A percentile compares a stretch with the other conserved stretches of the same genome.
These are phyloP conservation scores for Globisporangium nunn DNA, from an alignment of 352 stramenopile genomes.

Conservation along the genomic window DNA sequence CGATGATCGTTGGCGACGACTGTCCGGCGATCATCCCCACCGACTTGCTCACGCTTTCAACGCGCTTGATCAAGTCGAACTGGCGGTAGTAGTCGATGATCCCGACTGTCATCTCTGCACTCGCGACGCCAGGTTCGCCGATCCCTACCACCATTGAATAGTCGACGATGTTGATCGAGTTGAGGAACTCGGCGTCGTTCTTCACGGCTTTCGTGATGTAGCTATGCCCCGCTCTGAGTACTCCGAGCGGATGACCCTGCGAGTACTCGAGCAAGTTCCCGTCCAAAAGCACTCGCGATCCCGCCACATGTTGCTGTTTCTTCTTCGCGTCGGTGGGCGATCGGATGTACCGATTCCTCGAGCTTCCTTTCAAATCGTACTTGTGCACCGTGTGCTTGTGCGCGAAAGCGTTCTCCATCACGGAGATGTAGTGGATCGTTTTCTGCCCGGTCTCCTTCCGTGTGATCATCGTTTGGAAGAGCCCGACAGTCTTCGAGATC, in stretches of 20 bases:
- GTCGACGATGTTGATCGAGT: constrained; percentile 98
- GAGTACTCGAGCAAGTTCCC: constrained; percentile 83
- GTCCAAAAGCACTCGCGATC: constrained; percentile 63
- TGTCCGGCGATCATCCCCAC: constrained; percentile 98
- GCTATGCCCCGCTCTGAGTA: constrained; percentile 68
- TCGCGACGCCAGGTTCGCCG: constrained; percentile 19
- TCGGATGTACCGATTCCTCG: constrained; percentile 90
- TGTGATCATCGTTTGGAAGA: constrained; percentile 96
- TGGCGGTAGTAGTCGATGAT: constrained; percentile 99
- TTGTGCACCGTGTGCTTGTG: constrained; percentile 89
- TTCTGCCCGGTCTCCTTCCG: constrained; percentile 89
- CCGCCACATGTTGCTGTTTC: constrained; percentile 6
- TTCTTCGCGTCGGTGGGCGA: constrained; percentile 16
- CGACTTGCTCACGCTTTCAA: constrained; percentile 97
- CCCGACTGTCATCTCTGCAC: constrained; percentile 89
- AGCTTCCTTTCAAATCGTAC: constrained; percentile 98
- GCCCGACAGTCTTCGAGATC: constrained; percentile 95
- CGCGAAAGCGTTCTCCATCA: constrained; percentile 97
- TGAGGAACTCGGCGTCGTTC: constrained; percentile 96
- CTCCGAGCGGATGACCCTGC: constrained; percentile 61
- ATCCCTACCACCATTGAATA: constrained; percentile 98
- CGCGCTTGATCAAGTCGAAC: constrained; percentile 98
- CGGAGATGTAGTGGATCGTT: constrained; percentile 88
- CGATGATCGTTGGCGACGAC: constrained; percentile 97
- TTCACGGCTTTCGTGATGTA: constrained; percentile 86